These are phyloP conservation scores for Sicyos edulis DNA, from an alignment of 306 rosid species.

Conservation along the genomic window DNA sequence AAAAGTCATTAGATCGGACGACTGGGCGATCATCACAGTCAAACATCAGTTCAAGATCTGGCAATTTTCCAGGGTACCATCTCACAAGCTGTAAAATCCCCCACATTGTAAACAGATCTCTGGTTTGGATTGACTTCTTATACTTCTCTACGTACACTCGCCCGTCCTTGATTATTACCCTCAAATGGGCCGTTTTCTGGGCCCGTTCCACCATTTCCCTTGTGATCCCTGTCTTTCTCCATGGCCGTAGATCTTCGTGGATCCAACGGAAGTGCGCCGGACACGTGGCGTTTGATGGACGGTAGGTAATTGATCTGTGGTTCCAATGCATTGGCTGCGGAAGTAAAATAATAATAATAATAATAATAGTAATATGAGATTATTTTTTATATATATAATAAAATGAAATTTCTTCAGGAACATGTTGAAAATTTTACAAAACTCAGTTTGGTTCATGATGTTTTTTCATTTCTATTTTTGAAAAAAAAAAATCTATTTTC, in stretches of 20 bases:
- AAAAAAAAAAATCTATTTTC: too few relatives aligned
- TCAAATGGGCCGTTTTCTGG: conserved; percentile 44
- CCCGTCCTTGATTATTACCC: conserved; percentile 55
- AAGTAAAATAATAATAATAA: too few relatives aligned
- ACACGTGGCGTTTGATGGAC: conserved; percentile 32
- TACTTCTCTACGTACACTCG: conserved; percentile 54
- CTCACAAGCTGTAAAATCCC: conserved; percentile 64
- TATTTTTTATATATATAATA: too few relatives aligned
- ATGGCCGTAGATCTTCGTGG: conserved; percentile 69
- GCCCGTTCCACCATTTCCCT: conserved; percentile 57
- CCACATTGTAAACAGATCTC: conserved; percentile 73
- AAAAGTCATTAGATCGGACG: conserved; percentile 26
- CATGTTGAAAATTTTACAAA: too few relatives aligned
- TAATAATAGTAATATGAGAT: too few relatives aligned
- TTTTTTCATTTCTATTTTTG: too few relatives aligned
- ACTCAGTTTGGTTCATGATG: too few relatives aligned
- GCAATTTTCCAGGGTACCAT: conserved; percentile 52
- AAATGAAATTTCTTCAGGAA: too few relatives aligned
- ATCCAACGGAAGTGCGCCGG: conserved; percentile 72
- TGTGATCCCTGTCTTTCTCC: conserved; percentile 60
- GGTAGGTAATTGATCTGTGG: neutral
- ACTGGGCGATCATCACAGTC: conserved; percentile 74
- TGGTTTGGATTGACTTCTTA: conserved; percentile 48
- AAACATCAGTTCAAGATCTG: conserved; percentile 72
- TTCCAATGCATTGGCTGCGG: too few relatives aligned